These are phyloP conservation scores for Aureobasidium sp. DNA, from an alignment of 2,329 filamentous ascomycete genomes.

Conservation along the genomic window DNA sequence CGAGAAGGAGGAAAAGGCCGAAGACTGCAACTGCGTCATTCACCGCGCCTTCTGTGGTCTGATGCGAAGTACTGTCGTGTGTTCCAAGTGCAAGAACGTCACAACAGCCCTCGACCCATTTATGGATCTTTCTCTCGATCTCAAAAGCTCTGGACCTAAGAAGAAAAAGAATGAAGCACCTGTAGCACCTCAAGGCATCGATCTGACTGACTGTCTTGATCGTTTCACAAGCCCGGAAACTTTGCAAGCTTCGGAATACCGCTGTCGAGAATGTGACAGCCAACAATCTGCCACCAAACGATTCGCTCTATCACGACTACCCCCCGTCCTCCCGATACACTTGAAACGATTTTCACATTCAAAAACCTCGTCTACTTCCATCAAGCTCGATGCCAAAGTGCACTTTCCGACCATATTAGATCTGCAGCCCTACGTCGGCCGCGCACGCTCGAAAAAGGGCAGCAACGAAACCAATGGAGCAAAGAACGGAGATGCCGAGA, in stretches of 20 bases:
- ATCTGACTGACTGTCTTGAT: conserved; percentile 58
- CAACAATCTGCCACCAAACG: conserved; percentile 73
- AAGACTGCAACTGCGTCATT: conserved; percentile 74
- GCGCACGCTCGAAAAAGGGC: conserved; percentile 29
- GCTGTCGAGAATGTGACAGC: conserved; percentile 69
- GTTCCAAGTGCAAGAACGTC: conserved; percentile 73
- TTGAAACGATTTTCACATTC: conserved; percentile 52
- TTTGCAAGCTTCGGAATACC: conserved; percentile 66
- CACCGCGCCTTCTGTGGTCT: conserved; percentile 94
- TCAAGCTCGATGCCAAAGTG: conserved; percentile 78
- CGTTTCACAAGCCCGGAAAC: conserved; percentile 83
- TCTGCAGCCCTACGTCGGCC: conserved; percentile 81
- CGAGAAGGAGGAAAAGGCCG: conserved; percentile 19
- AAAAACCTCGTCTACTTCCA: conserved; percentile 61
- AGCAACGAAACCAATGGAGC: conserved; percentile 35
- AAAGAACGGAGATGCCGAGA: conserved; percentile 31
- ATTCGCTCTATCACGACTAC: conserved; percentile 72
- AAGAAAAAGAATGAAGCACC: conserved; percentile 35
- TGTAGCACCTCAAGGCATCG: conserved; percentile 26
- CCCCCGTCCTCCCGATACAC: conserved; percentile 84
- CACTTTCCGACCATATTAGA: conserved; percentile 81
- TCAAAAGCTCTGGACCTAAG: conserved; percentile 56
- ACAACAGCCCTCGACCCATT: conserved; percentile 82
- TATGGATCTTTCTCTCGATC: conserved; percentile 78
- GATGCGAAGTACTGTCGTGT: conserved; percentile 82